Base-by-base conservation (phyloP, 805 yeast species). In the Kluyveromyces siamensis region DNA sequence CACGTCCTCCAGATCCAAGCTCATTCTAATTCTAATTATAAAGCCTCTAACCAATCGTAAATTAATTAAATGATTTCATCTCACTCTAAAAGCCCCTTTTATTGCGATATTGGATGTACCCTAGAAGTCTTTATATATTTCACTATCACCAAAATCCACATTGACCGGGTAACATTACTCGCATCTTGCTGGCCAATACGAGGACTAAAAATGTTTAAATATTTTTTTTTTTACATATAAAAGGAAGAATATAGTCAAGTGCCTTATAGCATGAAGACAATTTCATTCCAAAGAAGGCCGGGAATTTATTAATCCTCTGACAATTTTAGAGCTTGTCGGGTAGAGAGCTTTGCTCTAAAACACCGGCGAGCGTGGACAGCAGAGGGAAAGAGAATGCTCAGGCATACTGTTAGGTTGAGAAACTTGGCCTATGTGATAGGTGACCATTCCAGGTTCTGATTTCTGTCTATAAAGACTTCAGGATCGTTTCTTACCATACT, bases 351-450 rank as follows among this genome's bases (percentile, higher is more conserved):
- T 37, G 16, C 19, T 37, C 47, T 21, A 36, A 19, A 19, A 38
- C 47, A 16, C 38, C 37, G 48, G 19, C 59, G 55, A 64, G 77
- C 64, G 78, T 70, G 77, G 78, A 74, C 79, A 73, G 71, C 77
- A 67, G 77, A 73, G 77, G 60, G 49, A 74, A 63, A 74, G 42
- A 48, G 53, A 68, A 47, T 50, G 27, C 17, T 25, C 8, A 5
- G 7, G 35, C 35, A 13, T 30, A 8, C 11, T 30, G 35, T 30
- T 13, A 11, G 21, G 21, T n/a, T 35, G 27, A 27, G 27, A 6
- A 37, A 18, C 39, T 42, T 41, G 36, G 4, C 19, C 30, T 18
- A 48, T 27, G 37, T 37, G 49, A 36, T 39, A 42, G 40, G 35
- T 30, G 35, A 30, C 35, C 11, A 30, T 10, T 30, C 3, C 35